Conservation (phyloP, 73 alveolate genomes). For the Paramecium primaurelia region DNA sequence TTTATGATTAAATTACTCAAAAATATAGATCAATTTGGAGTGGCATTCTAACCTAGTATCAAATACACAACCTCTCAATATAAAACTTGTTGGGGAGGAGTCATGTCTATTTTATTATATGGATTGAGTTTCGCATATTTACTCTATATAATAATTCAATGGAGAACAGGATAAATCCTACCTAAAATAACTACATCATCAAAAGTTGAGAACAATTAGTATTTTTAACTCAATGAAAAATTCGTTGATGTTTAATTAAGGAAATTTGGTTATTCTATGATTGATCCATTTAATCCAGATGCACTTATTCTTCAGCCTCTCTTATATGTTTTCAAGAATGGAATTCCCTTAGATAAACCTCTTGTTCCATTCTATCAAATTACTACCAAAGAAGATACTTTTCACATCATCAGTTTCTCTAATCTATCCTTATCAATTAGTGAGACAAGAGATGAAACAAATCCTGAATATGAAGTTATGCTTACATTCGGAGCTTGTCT, state of each 20-base stretch:
- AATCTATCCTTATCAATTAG: neutral
- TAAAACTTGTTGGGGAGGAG: neutral
- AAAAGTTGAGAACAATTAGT: neutral
- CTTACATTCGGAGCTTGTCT: neutral
- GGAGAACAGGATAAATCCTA: slow-evolving; percentile 11
- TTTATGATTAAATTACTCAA: neutral
- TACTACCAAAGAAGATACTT: neutral
- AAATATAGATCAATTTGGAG: slow-evolving; percentile 13
- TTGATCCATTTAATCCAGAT: neutral
- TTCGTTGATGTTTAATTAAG: neutral
- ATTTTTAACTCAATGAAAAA: neutral
- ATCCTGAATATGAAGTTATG: neutral
- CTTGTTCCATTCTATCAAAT: neutral
- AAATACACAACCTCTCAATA: neutral
- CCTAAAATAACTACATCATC: neutral
- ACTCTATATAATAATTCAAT: neutral
- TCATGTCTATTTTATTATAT: slow-evolving; percentile 20
- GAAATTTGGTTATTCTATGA: neutral
- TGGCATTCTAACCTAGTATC: neutral
- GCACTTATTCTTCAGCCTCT: neutral
- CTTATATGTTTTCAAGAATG: neutral
- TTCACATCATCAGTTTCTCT: neutral
- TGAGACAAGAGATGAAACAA: neutral
- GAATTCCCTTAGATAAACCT: neutral
- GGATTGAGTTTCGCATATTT: slow-evolving; percentile 4